Conservation (phyloP, 2,329 filamentous ascomycete species). For the Neopestalotiopsis sp. region DNA sequence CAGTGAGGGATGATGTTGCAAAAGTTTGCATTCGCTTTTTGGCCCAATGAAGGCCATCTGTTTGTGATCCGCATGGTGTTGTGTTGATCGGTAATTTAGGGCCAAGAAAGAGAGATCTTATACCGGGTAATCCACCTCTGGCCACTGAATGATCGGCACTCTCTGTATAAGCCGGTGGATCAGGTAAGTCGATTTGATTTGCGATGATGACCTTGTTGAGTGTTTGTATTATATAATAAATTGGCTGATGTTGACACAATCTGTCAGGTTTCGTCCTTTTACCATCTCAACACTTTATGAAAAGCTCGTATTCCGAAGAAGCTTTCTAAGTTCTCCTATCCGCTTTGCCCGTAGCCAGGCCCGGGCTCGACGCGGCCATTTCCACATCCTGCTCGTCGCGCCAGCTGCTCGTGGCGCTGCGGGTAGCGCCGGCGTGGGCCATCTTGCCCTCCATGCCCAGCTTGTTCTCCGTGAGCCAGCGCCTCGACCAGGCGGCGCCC, state of each 20-base stretch:
- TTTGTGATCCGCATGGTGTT: not conserved
- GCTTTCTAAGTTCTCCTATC: not conserved
- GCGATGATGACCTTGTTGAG: no score
- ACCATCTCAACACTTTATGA: not conserved
- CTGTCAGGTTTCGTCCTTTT: not conserved
- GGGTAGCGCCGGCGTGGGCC: constrained; percentile 18
- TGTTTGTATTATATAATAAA: not conserved
- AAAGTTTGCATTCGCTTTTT: no score
- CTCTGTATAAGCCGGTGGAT: no score
- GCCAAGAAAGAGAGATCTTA: no score
- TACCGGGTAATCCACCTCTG: no score
- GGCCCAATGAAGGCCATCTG: not conserved
- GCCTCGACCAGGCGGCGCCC: constrained; percentile 45
- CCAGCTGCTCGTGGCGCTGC: constrained; percentile 2
- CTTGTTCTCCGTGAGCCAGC: constrained; percentile 40
- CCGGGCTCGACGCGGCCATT: constrained; percentile 5
- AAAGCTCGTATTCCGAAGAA: not conserved
- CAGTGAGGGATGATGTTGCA: no score
- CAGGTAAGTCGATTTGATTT: no score
- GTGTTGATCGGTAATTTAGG: no score
- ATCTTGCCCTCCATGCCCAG: constrained; percentile 31
- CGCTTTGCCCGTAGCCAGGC: not conserved
- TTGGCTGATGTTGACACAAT: not conserved
- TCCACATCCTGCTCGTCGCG: constrained; percentile 15
- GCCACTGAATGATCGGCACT: no score